Conservation (phyloP, 2,329 filamentous ascomycete species). For the Fusarium hostae region DNA sequence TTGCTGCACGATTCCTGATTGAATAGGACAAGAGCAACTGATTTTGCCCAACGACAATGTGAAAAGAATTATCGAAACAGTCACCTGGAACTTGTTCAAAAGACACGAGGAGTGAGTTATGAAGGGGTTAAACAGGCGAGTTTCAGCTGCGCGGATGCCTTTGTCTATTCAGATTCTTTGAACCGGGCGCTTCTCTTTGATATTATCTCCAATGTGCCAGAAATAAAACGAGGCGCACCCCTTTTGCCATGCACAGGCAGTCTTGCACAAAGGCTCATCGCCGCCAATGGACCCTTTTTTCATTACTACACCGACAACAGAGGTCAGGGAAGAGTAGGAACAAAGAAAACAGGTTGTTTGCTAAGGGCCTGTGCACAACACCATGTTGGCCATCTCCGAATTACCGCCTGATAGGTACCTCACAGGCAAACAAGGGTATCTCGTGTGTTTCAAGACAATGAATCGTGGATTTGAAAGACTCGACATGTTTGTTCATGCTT, state of each 20-base stretch:
- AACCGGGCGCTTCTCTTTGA: slow-evolving; percentile 11
- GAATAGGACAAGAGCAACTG: background rate
- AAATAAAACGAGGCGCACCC: slow-evolving; percentile 20
- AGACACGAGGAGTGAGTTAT: slow-evolving; percentile 14
- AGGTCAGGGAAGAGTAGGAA: slow-evolving; percentile 1
- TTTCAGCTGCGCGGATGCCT: slow-evolving; percentile 2
- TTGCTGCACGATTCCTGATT: background rate
- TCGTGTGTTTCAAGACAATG: slow-evolving; percentile 14
- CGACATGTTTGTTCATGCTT: slow-evolving; percentile 2
- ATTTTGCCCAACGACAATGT: background rate
- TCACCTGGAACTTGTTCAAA: background rate
- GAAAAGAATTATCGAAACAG: background rate
- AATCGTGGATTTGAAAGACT: background rate
- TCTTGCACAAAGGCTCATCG: slow-evolving; percentile 12
- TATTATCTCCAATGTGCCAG: background rate
- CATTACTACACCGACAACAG: background rate
- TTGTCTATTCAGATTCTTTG: slow-evolving; percentile 26
- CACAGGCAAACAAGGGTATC: slow-evolving; percentile 4
- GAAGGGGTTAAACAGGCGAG: background rate
- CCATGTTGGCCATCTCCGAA: slow-evolving; percentile 17
- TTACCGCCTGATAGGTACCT: background rate
- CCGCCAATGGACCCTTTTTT: background rate
- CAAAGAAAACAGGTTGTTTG: slow-evolving; percentile 22
- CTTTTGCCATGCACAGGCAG: background rate
- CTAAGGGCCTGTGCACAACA: slow-evolving; percentile 5